Evolutionary conservation across 441 rosid species (phyloP).

Genomic region (Manihot esculenta): DNA sequence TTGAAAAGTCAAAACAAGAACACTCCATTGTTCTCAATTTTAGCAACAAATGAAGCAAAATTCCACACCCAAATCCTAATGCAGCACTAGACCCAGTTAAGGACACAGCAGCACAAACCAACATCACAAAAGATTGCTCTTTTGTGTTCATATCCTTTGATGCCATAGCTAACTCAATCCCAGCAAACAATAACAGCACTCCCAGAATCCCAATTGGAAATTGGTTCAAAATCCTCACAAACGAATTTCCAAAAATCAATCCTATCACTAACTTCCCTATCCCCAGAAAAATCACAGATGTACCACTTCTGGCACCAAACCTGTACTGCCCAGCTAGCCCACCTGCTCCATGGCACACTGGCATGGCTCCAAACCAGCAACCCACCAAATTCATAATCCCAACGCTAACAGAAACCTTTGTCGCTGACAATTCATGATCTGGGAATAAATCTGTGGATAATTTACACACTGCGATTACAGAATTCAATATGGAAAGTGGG

Average conservation of each 20-base stretch:
- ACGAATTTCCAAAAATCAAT: conserved; percentile 65
- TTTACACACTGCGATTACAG: conserved; percentile 77
- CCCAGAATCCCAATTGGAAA: conserved; percentile 79
- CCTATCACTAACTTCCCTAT: conserved; percentile 57
- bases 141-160: conserved; percentile 77
- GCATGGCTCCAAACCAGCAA: conserved; percentile 92
- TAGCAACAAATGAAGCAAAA: conserved; percentile 45
- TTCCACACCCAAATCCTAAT: conserved; percentile 67
- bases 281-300: conserved; percentile 67
- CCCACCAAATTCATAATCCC: conserved; percentile 77
- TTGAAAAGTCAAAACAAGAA: conserved; percentile 2
- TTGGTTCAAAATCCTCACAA: conserved; percentile 56
- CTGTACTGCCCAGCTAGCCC: conserved; percentile 89
- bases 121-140: conserved; percentile 70
- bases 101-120: conserved; percentile 62
- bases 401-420: conserved; percentile 60
- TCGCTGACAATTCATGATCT: conserved; percentile 54
- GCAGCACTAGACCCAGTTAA: conserved; percentile 66
- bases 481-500: conserved; percentile 70
- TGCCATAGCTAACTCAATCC: conserved; percentile 82
- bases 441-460: conserved; percentile 72
- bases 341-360: conserved; percentile 82
- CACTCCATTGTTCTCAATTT: conserved; percentile 37
- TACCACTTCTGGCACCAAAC: conserved; percentile 86
- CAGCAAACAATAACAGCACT: conserved; percentile 66